Base-by-base conservation (phyloP, 768 basidiomycete species). In the Strobilomyces confusus region DNA sequence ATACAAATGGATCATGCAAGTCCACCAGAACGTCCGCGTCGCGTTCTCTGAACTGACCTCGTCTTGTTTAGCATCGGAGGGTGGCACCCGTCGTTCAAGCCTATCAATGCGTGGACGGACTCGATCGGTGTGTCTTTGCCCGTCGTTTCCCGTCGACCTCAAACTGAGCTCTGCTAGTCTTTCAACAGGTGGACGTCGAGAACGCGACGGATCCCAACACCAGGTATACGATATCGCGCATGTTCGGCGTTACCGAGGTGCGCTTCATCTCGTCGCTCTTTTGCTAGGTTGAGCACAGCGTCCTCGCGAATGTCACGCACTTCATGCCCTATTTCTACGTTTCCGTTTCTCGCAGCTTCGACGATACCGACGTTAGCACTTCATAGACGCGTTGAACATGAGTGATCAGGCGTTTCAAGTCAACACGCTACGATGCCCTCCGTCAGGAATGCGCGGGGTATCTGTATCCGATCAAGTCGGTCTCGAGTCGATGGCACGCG, bases 141-240 rank as follows among this genome's bases (percentile, higher is more conserved):
- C 25, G 9, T 20, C 12, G 9, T 33, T 3, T 2, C 13, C 15
- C 8, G 26, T 26, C 26, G 8, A 26, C 14, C 33, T 43, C 25
- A 7, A 40, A 42, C 20, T 53, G 25, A 59, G 14, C 23, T 9
- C 25, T 22, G 6, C 26, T 32, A 95, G 92, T 89, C 17, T 98
- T 98, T 63, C 97, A 98, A 68, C 95, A 98, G 70, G 95, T 95
- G 54, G 97, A 98, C 58, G 78, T 98, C 8, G 92, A 95, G 58
- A 79, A 85, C 51, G 78, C 84, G 13, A 72, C 71, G 5, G 78
- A 80, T 30, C 64, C 64, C 9, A 68, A 66, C 4, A 71, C 72
- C 3, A 75, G 77, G 9, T 71, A 60, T 12, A 71, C 83, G 5
- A 69, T 72, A 51, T 62, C 83, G 15, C 78, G 93, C 46, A 83